Evolutionary conservation across 495 filamentous ascomycete genomes (phyloP).

Genomic region (Hyaloscypha hepaticicola): DNA sequence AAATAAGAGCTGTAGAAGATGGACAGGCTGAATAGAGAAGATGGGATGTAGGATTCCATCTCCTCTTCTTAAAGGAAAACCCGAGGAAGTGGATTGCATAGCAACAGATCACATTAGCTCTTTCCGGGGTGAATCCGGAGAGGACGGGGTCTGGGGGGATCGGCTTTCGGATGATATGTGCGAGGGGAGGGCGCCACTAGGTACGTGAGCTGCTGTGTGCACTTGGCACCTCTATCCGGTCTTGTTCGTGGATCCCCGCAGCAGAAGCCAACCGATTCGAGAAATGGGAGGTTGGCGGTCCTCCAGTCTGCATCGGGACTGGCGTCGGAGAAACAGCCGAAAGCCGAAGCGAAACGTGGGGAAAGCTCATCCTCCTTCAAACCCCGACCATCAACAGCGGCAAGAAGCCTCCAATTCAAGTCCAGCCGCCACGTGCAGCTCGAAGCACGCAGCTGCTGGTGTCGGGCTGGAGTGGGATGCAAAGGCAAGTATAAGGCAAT

Average conservation of each 20-base stretch:
- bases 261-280: conserved; percentile 7
- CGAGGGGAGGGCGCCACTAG: conserved; percentile 10
- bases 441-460: background rate
- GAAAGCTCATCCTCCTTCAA: background rate
- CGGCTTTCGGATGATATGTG: conserved; percentile 21
- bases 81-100: background rate
- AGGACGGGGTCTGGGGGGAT: conserved; percentile 16
- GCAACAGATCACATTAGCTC: conserved; percentile 15
- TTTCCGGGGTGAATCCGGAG: conserved; percentile 19
- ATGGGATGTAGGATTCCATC: background rate
- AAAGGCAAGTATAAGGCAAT: background rate
- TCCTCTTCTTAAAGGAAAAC: conserved; percentile 2
- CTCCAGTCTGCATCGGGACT: background rate
- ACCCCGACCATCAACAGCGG: background rate
- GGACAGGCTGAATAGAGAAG: conserved; percentile 3
- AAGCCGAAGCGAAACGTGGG: conserved; percentile 14
- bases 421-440: background rate
- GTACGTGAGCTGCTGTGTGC: background rate
- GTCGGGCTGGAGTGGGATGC: background rate
- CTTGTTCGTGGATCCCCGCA: conserved; percentile 1
- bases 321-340: conserved; percentile 18
- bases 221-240: background rate
- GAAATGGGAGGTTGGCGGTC: background rate
- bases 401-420: conserved; percentile 5
- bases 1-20: background rate